Base-by-base conservation (phyloP, 768 basidiomycete species). In the Termitomyces sp. region DNA sequence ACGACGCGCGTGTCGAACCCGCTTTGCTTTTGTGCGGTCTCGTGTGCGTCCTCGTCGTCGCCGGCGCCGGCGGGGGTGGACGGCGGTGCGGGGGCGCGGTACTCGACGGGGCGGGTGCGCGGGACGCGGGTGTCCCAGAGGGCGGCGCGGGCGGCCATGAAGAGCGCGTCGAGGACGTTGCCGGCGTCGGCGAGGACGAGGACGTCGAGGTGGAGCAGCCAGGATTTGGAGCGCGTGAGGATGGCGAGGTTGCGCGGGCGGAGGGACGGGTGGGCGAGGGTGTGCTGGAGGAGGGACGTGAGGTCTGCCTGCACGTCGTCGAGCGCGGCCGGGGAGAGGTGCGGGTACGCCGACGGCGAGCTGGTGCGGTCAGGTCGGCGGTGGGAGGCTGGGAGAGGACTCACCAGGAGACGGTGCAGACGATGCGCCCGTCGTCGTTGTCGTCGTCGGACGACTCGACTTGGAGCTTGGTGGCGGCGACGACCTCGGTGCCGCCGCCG, bases 71-170 rank as follows among this genome's bases (percentile, higher is more conserved):
- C n/a, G n/a, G n/a, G n/a, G n/a, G n/a, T n/a, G n/a, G n/a, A n/a
- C n/a, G n/a, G n/a, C n/a, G n/a, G n/a, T n/a, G n/a, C n/a, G n/a
- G n/a, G n/a, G n/a, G n/a, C n/a, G n/a, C 81, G 83, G 68, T 88
- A 92, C 58, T 89, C 86, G 0, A 94, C 81, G 3, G 75, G 75
- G 37, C 83, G 76, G 49, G 92, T 95, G 31, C 81, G 73, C 6
- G 92, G 92, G 0, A 94, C 86, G 54, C 82, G 86, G 16, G 90
- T 86, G 57, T 92, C 89, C 81, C 87, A 91, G 15, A 95, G 71
- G 0, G 90, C 92, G 0, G 88, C 86, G 15, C 88, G 81, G 1
- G 86, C 83, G 0, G 88, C 89, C 72, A 94, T 77, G 73, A 94
- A 88, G 2, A 94, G 69, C 34, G 85, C 87, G 62, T 95, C 92